Percentiles rank a stretch among this genome's conserved stretches.
Evolutionary conservation across 2,329 filamentous ascomycete genomes (phyloP).

Genomic region (Cercospora sp.): DNA sequence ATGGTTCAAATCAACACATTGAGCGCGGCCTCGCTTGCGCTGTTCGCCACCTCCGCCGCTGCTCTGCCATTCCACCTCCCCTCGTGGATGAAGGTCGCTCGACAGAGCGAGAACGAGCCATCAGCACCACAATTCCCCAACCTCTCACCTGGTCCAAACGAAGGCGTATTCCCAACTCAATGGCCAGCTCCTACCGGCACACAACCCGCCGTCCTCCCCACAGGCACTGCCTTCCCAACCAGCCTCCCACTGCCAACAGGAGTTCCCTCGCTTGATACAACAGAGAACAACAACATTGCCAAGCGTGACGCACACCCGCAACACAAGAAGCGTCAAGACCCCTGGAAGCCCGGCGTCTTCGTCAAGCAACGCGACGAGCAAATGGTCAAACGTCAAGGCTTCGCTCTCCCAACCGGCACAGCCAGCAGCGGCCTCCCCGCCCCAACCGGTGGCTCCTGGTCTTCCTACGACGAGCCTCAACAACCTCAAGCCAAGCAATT

Average conservation of each 20-base stretch:
- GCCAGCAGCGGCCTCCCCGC: conserved; percentile 1
- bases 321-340: background rate
- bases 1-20: conserved; percentile 18
- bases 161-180: conserved; percentile 6
- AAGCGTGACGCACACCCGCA: background rate
- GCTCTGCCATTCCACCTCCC: conserved; percentile 7
- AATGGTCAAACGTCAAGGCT: background rate
- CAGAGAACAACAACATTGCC: background rate
- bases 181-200: background rate
- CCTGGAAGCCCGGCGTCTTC: conserved; percentile 1
- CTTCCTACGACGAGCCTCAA: background rate
- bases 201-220: background rate
- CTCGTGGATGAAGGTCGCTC: background rate
- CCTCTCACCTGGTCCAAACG: background rate
- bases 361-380: background rate
- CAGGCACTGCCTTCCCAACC: background rate
- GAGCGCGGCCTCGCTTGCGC: conserved; percentile 11
- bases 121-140: background rate
- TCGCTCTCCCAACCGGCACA: conserved; percentile 4
- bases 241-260: background rate
- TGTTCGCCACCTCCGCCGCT: conserved; percentile 8
- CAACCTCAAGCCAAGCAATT: conserved; percentile 10
- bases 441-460: conserved; percentile 2
- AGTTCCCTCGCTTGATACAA: background rate
- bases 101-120: background rate